These are phyloP conservation scores for Globisporangium nunn DNA, from an alignment of 352 stramenopile species.

Conservation along the genomic window DNA sequence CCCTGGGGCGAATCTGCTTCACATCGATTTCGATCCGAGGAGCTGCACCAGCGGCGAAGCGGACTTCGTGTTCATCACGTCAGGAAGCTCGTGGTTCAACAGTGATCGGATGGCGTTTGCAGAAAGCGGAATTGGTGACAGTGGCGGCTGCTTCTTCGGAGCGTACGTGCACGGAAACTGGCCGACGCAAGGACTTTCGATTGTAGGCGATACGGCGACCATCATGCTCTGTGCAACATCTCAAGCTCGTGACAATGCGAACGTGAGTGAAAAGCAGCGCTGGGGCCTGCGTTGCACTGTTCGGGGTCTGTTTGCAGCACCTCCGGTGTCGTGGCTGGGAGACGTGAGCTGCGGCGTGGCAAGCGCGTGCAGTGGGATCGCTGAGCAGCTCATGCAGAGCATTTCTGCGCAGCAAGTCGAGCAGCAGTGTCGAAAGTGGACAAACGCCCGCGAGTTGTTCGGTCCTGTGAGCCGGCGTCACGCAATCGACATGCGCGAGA, in stretches of 20 bases:
- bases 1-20: constrained; percentile 40
- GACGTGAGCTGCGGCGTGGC: constrained; percentile 26
- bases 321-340: constrained; percentile 17
- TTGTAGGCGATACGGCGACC: constrained; percentile 57
- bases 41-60: constrained; percentile 49
- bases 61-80: constrained; percentile 63
- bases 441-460: constrained; percentile 19
- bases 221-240: constrained; percentile 61
- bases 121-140: constrained; percentile 51
- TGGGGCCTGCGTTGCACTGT: constrained; percentile 64
- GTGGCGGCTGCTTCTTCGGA: constrained; percentile 62
- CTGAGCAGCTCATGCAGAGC: constrained; percentile 32
- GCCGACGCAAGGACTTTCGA: constrained; percentile 40
- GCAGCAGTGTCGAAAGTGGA: constrained; percentile 24
- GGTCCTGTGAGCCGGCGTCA: background rate
- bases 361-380: constrained; percentile 27
- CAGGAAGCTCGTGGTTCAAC: constrained; percentile 51
- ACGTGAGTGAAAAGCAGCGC: constrained; percentile 26
- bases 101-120: constrained; percentile 48
- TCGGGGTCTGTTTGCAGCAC: constrained; percentile 24
- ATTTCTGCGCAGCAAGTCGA: constrained; percentile 21
- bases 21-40: constrained; percentile 63
- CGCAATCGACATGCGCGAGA: constrained; percentile 11
- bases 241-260: constrained; percentile 31
- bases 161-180: constrained; percentile 44